Percentiles rank a stretch among this genome's conserved stretches.
phyloP scores from a whole-genome alignment of 495 filamentous ascomycete genomes.

The Aspergillus bridgeri region DNA sequence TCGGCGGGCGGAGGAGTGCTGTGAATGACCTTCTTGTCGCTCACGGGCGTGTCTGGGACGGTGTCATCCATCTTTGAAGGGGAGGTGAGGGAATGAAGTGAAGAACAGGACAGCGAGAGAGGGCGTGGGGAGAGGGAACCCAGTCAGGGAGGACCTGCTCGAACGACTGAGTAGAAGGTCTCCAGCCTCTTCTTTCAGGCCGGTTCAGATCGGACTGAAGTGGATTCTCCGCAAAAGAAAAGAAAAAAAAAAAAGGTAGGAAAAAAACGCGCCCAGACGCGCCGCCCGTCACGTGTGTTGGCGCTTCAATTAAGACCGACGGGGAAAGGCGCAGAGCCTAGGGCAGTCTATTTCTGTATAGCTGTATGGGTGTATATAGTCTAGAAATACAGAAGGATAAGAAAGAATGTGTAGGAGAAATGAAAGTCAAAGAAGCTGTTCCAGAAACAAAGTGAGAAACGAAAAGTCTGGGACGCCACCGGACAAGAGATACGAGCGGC shows the following conservation, averaged over 20 bases:
- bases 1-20: conserved; percentile 30
- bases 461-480: no score
- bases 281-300: conserved; percentile 20
- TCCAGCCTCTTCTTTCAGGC: conserved; percentile 1
- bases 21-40: conserved; percentile 43
- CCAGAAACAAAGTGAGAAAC: neutral
- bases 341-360: no score
- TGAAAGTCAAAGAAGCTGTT: neutral
- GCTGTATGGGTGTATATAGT: no score
- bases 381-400: neutral
- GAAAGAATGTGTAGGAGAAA: no score
- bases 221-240: conserved; percentile 14
- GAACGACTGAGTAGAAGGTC: neutral
- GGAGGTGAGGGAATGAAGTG: neutral
- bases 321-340: neutral
- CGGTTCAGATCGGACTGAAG: no score
- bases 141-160: neutral
- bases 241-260: conserved; percentile 12
- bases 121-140: neutral
- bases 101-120: conserved; percentile 2
- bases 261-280: conserved; percentile 20
- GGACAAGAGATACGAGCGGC: no score
- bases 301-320: conserved; percentile 24
- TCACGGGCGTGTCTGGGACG: conserved; percentile 46
- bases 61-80: conserved; percentile 35